Evolutionary conservation across 179 eudicot species (phyloP).

Genomic region (Dionaea muscipula): DNA sequence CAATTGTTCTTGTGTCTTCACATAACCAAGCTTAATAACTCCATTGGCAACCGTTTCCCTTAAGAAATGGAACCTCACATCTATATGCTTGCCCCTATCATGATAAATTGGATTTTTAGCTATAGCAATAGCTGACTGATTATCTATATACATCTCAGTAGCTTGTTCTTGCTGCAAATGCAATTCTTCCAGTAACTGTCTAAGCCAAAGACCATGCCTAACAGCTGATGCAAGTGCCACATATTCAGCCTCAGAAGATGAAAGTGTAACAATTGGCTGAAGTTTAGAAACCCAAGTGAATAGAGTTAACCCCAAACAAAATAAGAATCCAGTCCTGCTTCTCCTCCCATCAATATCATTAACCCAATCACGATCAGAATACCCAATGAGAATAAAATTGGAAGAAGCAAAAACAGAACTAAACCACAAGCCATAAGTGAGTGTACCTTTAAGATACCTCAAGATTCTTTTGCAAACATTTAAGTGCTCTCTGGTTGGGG

Average conservation of each 20-base stretch:
- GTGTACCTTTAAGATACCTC: background rate
- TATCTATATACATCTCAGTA: too few relatives aligned
- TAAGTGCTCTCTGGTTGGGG: background rate
- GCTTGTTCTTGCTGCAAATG: too few relatives aligned
- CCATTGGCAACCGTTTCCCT: too few relatives aligned
- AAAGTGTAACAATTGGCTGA: background rate
- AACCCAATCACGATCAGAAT: background rate
- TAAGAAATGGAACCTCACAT: too few relatives aligned
- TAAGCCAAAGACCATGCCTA: too few relatives aligned
- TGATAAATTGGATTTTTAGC: too few relatives aligned
- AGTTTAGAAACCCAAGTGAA: background rate
- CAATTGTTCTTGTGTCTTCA: too few relatives aligned
- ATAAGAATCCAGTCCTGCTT: background rate
- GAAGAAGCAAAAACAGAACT: too few relatives aligned
- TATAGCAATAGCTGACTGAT: too few relatives aligned
- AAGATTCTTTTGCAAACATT: background rate
- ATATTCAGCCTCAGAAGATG: background rate
- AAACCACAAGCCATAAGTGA: background rate
- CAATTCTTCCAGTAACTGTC: too few relatives aligned
- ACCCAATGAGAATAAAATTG: background rate
- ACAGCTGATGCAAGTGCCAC: background rate
- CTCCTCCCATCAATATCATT: conserved; percentile 1
- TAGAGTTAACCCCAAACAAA: background rate
- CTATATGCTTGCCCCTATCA: too few relatives aligned
- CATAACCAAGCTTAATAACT: too few relatives aligned